Base-by-base conservation (phyloP, 2,329 filamentous ascomycete genomes). In the Fusarium aywerte region DNA sequence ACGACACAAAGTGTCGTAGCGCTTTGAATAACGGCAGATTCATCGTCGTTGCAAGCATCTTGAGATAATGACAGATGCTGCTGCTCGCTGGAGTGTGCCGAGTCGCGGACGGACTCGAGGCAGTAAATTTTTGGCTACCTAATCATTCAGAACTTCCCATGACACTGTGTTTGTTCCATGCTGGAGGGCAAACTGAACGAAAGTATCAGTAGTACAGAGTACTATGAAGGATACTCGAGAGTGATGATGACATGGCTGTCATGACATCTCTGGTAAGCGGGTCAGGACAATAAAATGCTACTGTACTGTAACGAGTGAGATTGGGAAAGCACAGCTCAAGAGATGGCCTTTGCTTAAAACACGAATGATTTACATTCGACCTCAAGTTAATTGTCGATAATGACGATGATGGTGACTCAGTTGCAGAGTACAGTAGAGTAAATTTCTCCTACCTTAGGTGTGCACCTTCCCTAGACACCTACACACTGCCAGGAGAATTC, bases 191-290 rank as follows among this genome's bases (percentile, higher is more conserved):
- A 36, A 31, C 11, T 32, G 21, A 27, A 25, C 29, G 29, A 31
- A 45, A 12, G 12, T 16, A 43, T 40, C 36, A 16, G n/a, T n/a
- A n/a, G n/a, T n/a, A n/a, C n/a, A n/a, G n/a, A n/a, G n/a, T n/a
- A n/a, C n/a, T n/a, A n/a, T n/a, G n/a, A n/a, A n/a, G n/a, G 29
- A 21, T 27, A 16, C 20, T 35, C 33, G 35, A 43, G 25, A 38
- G 45, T 31, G 23, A 31, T 38, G 20, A 52, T 49, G 49, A 44
- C 25, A 32, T 40, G 21, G 36, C 43, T 50, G 33, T 36, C 38
- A 68, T 65, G 36, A 56, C 54, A 27, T 65, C 40, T 56, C 44
- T 54, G 52, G 38, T 20, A 50, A n/a, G 23, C 49, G 27, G 21
- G 55, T 44, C 54, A 53, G 42, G 42, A 21, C 21, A 39, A 40